Conservation (phyloP, 139 green algal genomes). For the Gonium pectorale region DNA sequence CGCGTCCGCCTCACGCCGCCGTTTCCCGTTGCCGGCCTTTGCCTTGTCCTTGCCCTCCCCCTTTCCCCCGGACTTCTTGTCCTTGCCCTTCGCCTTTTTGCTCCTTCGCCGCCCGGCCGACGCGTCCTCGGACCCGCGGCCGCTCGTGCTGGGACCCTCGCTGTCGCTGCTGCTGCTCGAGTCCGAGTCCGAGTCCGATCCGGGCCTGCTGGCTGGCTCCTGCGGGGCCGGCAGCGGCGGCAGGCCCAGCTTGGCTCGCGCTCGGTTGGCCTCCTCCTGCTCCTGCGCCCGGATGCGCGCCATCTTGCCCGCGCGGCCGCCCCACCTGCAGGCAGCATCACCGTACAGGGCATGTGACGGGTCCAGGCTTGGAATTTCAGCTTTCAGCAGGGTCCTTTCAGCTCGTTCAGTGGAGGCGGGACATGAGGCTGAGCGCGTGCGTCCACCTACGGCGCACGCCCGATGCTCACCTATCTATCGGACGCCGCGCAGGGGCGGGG, state of each 20-base stretch:
- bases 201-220: not conserved
- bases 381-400: no score
- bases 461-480: no score
- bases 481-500: no score
- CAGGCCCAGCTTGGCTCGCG: not conserved
- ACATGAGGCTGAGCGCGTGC: no score
- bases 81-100: constrained; percentile 31
- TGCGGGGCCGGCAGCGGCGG: constrained; percentile 9
- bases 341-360: no score
- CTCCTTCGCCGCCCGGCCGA: not conserved
- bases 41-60: not conserved
- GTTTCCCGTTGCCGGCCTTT: constrained; percentile 6
- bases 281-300: constrained; percentile 79
- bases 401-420: no score
- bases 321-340: constrained; percentile 57
- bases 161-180: not conserved
- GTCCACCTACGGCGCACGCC: no score
- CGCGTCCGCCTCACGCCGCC: no score
- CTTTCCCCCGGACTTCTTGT: not conserved
- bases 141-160: not conserved
- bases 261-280: constrained; percentile 35
- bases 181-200: not conserved
- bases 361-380: no score
- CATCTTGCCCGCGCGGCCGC: constrained; percentile 83
- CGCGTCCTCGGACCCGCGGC: not conserved